phyloP scores from a whole-genome alignment of 2,329 filamentous ascomycete species.

The Penicillium vulpinum region DNA sequence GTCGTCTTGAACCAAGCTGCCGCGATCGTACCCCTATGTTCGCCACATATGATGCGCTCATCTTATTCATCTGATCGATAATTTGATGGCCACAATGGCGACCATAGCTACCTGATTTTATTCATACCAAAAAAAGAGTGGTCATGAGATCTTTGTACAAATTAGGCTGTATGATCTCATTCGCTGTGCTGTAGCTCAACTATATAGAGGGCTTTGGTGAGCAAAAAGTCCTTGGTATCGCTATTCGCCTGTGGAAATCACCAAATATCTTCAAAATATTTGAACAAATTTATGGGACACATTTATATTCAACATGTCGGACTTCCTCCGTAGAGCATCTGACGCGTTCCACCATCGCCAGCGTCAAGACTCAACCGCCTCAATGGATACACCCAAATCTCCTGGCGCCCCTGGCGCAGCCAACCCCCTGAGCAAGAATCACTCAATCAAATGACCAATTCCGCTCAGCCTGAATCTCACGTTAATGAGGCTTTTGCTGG shows the following conservation, averaged over 20 bases:
- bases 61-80: too few species aligned
- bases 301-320: conserved; percentile 12
- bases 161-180: not conserved
- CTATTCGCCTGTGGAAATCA: not conserved
- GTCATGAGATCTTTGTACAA: not conserved
- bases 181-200: not conserved
- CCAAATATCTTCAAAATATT: not conserved
- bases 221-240: not conserved
- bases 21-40: too few species aligned
- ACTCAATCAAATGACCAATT: not conserved
- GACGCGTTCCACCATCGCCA: conserved; percentile 15
- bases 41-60: too few species aligned
- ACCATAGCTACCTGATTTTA: not conserved
- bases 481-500: conserved; percentile 3
- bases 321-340: conserved; percentile 18
- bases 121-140: not conserved
- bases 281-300: not conserved
- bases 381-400: not conserved
- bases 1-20: too few species aligned
- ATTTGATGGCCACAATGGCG: not conserved
- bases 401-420: not conserved
- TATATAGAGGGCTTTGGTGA: not conserved
- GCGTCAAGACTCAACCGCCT: conserved; percentile 10
- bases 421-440: conserved; percentile 5
- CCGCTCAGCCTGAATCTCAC: conserved; percentile 6